Percentiles rank a stretch among this genome's conserved stretches.
phyloP scores from a whole-genome alignment of 2,329 filamentous ascomycete genomes.

The Fusarium sulawesiense region DNA sequence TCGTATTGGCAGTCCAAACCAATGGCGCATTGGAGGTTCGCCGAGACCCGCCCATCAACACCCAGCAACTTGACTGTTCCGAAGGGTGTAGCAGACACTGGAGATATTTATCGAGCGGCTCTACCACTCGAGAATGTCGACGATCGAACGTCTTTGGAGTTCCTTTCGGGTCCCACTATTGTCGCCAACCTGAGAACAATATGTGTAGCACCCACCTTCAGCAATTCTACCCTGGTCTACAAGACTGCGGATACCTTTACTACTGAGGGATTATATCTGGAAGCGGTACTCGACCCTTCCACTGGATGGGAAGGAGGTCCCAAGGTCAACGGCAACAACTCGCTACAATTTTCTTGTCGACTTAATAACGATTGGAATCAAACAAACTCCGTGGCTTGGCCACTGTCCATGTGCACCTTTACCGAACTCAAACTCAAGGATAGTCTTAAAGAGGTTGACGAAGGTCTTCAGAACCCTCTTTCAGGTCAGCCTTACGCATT shows the following conservation, averaged over 20 bases:
- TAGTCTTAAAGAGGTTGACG: not conserved
- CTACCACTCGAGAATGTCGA: not conserved
- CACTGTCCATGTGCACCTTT: constrained; percentile 3
- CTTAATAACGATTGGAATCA: constrained; percentile 9
- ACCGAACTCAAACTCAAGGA: not conserved
- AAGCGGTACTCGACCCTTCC: not conserved
- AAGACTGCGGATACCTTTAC: rapidly evolving
- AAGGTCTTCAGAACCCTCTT: not conserved
- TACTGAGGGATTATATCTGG: not conserved
- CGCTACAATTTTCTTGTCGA: not conserved
- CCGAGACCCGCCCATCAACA: not conserved
- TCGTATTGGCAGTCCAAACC: constrained; percentile 7
- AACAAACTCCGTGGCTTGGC: not conserved
- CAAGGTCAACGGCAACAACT: not conserved
- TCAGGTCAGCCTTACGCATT: constrained; percentile 5
- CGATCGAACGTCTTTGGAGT: not conserved
- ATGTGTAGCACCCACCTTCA: not conserved
- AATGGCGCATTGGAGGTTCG: not conserved
- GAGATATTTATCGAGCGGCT: constrained; percentile 1
- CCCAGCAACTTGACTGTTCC: not conserved
- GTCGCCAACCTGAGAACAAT: constrained; percentile 1
- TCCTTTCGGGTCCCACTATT: not conserved
- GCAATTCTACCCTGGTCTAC: rapidly evolving
- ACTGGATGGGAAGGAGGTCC: not conserved
- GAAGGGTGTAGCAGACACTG: not conserved